Conservation (phyloP, 2,329 filamentous ascomycete genomes). For the Curvularia sp. region DNA sequence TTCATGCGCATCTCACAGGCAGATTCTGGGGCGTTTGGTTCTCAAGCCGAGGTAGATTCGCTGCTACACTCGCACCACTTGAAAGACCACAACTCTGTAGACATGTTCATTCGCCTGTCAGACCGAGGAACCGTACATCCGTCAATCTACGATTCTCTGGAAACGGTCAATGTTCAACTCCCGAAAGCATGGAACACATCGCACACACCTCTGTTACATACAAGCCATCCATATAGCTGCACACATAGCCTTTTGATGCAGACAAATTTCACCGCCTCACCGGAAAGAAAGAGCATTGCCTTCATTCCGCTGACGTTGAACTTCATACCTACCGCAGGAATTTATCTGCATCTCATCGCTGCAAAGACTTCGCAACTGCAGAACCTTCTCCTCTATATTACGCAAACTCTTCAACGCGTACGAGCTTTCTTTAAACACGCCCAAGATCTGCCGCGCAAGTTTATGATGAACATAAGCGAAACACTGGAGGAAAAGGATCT, state of each 20-base stretch:
- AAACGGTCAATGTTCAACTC: slow-evolving; percentile 71
- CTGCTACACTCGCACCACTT: slow-evolving; percentile 57
- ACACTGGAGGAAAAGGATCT: slow-evolving; percentile 72
- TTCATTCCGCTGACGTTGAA: slow-evolving; percentile 78
- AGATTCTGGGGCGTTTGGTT: slow-evolving; percentile 49
- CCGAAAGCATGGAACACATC: slow-evolving; percentile 55
- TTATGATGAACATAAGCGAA: slow-evolving; percentile 77
- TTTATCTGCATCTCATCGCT: slow-evolving; percentile 82
- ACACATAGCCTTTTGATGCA: slow-evolving; percentile 75
- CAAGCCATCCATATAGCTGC: slow-evolving; percentile 75
- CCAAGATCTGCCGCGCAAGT: slow-evolving; percentile 78
- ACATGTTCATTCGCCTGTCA: slow-evolving; percentile 78
- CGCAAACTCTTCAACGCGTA: slow-evolving; percentile 80
- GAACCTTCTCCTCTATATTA: slow-evolving; percentile 84
- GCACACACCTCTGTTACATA: slow-evolving; percentile 64
- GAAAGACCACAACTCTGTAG: slow-evolving; percentile 75
- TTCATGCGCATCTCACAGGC: slow-evolving; percentile 42
- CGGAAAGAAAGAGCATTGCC: slow-evolving; percentile 45
- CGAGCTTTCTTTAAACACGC: slow-evolving; percentile 82
- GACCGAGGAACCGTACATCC: slow-evolving; percentile 75
- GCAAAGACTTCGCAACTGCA: slow-evolving; percentile 88
- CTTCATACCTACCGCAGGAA: slow-evolving; percentile 78
- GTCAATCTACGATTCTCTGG: slow-evolving; percentile 85
- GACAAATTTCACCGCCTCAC: slow-evolving; percentile 40
- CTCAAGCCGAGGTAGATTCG: slow-evolving; percentile 52